These are phyloP conservation scores for Lactarius pseudohatsudake DNA, from an alignment of 768 basidiomycete species.

Conservation along the genomic window DNA sequence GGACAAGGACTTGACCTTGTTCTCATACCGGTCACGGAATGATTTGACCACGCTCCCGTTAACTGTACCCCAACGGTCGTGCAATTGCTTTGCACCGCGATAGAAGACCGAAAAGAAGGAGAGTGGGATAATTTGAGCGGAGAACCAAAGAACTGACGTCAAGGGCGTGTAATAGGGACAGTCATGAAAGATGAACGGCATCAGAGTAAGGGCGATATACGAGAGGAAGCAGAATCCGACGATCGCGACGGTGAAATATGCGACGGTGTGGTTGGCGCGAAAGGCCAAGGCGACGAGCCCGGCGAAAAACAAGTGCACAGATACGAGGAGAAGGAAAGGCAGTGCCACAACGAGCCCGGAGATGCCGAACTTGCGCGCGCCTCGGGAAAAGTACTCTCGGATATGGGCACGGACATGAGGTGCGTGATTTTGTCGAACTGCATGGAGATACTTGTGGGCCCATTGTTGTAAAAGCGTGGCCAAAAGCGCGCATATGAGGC, in stretches of 20 bases:
- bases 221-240: not conserved
- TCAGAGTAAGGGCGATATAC: not conserved
- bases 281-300: constrained; percentile 16
- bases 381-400: not conserved
- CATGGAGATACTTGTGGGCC: constrained; percentile 11
- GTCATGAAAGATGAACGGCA: constrained; percentile 17
- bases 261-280: constrained; percentile 3
- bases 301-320: constrained; percentile 14
- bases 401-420: not conserved
- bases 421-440: not conserved
- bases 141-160: not conserved
- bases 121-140: not conserved
- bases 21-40: not conserved
- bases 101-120: not conserved
- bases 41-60: not conserved
- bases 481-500: too few relatives aligned
- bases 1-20: not conserved
- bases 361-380: not conserved
- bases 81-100: not conserved
- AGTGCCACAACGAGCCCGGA: not conserved
- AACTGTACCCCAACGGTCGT: not conserved
- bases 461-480: constrained; percentile 22
- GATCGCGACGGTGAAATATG: not conserved
- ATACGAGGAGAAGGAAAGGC: not conserved
- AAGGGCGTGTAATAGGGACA: constrained; percentile 15